phyloP scores from a whole-genome alignment of 1,284 basidiomycete genomes.

The Prillingera fragicola region DNA sequence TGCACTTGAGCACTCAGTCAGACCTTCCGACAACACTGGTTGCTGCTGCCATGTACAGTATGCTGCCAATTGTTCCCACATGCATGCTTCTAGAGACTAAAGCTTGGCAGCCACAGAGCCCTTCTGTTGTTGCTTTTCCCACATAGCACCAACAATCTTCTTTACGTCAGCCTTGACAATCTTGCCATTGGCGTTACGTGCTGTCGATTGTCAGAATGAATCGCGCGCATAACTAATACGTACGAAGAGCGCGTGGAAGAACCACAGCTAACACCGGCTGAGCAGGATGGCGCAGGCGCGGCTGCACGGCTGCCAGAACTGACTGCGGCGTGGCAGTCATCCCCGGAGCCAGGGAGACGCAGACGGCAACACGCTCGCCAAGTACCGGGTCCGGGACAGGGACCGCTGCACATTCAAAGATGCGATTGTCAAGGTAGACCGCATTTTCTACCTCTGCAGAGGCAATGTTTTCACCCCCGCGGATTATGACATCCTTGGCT shows the following conservation, averaged over 20 bases:
- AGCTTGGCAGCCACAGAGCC: too few relatives aligned
- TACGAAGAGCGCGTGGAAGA: slow-evolving; percentile 10
- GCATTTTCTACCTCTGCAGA: slow-evolving; percentile 42
- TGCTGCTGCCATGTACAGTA: too few relatives aligned
- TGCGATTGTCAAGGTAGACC: slow-evolving; percentile 28
- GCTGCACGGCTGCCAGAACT: slow-evolving; percentile 11
- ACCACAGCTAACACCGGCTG: slow-evolving; percentile 11
- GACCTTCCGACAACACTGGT: too few relatives aligned
- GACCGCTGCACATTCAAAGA: slow-evolving; percentile 36
- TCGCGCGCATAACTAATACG: too few relatives aligned
- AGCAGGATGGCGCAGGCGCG: slow-evolving; percentile 16
- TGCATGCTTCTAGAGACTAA: too few relatives aligned
- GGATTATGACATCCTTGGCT: slow-evolving; percentile 44
- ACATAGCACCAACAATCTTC: slow-evolving; percentile 14
- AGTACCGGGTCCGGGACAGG: slow-evolving; percentile 31
- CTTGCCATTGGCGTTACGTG: slow-evolving; percentile 16
- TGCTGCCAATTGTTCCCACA: too few relatives aligned
- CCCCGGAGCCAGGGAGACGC: slow-evolving; percentile 26
- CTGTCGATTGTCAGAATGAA: slow-evolving; percentile 1
- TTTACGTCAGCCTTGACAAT: slow-evolving; percentile 15
- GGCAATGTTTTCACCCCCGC: slow-evolving; percentile 45
- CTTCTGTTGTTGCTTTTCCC: slow-evolving; percentile 13
- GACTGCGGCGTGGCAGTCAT: slow-evolving; percentile 4
- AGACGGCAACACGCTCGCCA: slow-evolving; percentile 38
- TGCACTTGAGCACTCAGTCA: too few relatives aligned